Base-by-base conservation (phyloP, 768 basidiomycete genomes). In the Botryobasidium botryosum region DNA sequence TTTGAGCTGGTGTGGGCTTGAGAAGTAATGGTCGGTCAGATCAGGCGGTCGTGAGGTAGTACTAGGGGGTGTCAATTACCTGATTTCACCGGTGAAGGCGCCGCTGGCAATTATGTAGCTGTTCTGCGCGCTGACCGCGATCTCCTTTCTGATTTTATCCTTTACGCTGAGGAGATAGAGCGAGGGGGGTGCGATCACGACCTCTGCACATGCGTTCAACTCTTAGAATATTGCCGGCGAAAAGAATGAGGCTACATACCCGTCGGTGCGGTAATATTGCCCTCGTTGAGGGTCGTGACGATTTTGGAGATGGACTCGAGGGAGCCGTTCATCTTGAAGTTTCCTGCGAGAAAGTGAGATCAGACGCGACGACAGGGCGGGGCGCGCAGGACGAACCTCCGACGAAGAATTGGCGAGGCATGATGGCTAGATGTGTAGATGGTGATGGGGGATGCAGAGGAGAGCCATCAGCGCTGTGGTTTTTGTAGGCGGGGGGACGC, bases 51-150 rank as follows among this genome's bases (percentile, higher is more conserved):
- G n/a, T n/a, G n/a, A n/a, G n/a, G n/a, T n/a, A n/a, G n/a, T n/a
- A n/a, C n/a, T n/a, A n/a, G n/a, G n/a, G n/a, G n/a, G n/a, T n/a
- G n/a, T n/a, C n/a, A n/a, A n/a, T n/a, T n/a, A n/a, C n/a, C n/a
- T n/a, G n/a, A 85, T 85, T 65, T 99, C 94, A 48, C 94, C 94
- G 10, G 94, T 97, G 67, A 77, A 99, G 8, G 92, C 92, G 41
- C 92, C 92, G 18, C 73, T 74, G 10, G 70, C 59, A 62, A 88
- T 80, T 59, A 70, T 70, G 68, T 90, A 84, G 58, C 75, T 75
- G 67, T 97, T 97, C 64, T 99, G 91, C 15, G 91, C 91, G 25
- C 87, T 66, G 52, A 97, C 72, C 53, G 80, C 66, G 59, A 91
- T 63, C 33, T 78, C 76, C 49, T 75, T 70, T 54, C 73, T 67